These are phyloP conservation scores for Basipetospora chlamydospora DNA, from an alignment of 2,329 filamentous ascomycete species.

Conservation along the genomic window DNA sequence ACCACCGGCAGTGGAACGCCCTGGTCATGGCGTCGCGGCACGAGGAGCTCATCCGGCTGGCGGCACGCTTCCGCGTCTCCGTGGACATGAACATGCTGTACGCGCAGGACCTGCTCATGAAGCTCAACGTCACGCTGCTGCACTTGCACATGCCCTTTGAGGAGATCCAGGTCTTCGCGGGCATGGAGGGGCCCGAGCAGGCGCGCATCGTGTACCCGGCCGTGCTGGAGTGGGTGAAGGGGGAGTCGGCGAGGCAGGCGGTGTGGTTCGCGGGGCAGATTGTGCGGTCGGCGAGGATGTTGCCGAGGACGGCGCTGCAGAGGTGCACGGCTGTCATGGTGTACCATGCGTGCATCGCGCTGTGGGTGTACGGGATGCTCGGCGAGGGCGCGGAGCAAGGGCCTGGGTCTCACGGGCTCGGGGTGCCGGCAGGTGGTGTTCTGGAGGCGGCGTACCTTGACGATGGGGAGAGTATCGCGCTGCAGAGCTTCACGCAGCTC, in stretches of 20 bases:
- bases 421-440: conserved; percentile 21
- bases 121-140: conserved; percentile 38
- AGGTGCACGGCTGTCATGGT: conserved; percentile 55
- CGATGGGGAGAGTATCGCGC: conserved; percentile 21
- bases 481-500: conserved; percentile 16
- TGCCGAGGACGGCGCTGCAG: conserved; percentile 38
- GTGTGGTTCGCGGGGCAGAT: conserved; percentile 57
- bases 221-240: conserved; percentile 44
- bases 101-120: conserved; percentile 14
- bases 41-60: conserved; percentile 15
- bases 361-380: conserved; percentile 54
- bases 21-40: conserved; percentile 14
- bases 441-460: conserved; percentile 15
- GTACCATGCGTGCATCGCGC: conserved; percentile 51
- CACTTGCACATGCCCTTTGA: conserved; percentile 50
- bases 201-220: conserved; percentile 43
- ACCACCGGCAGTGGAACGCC: conserved; percentile 14
- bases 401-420: conserved; percentile 24
- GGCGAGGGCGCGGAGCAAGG: conserved; percentile 16
- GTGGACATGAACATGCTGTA: conserved; percentile 2
- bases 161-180: conserved; percentile 53
- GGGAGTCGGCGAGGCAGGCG: conserved; percentile 39
- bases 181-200: conserved; percentile 52
- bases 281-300: conserved; percentile 40
- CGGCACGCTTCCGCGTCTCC: conserved; percentile 10